Evolutionary conservation across 2,329 filamentous ascomycete genomes (phyloP), one percentile per base, ranked within the genome.

Genomic region (Hymenotorrendiella dingleyae): DNA sequence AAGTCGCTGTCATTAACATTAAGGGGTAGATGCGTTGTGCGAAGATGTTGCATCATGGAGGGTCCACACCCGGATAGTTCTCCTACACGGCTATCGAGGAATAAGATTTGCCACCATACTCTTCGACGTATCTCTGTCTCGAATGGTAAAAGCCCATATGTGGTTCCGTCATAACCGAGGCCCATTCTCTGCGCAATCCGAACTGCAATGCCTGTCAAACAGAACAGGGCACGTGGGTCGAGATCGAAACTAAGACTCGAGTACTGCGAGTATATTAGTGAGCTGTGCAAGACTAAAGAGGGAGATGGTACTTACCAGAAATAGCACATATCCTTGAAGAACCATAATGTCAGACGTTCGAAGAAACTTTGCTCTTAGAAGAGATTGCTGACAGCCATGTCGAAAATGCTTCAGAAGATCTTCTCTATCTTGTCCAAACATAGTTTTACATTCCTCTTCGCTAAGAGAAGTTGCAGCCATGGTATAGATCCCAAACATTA

Each of bases 401-500:
- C 80, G 72, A 49, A 76, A 83, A 42, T 70, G 72, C 26, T 60
- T 62, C 12, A 75, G 58, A 20, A 83, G 63, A 19, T 70, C 59
- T 12, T 64, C 52, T 58, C 74, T 80, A 2, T 73, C 60, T 46
- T 78, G 69, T 10, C 68, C 69, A 49, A 84, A 76, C 14, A 70
- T 73, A 14, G 56, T 62, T 24, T 65, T 57, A 29, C 71, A 76
- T 52, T 74, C 74, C 1, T 67, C 65, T 6, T 82, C 75, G 19
- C 67, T 71, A 48, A 85, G 66, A 19, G 74, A 81, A 6, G 70
- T 72, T 40, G 80, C 62, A 19, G 77, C 76, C 56, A 75, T 71
- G 38, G 76, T 64, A 55, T 82, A 82, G 21, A 82, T 74, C 48
- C 74, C 67, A 59, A 86, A 86, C 73, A 86, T 78, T 33, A 87